Evolutionary conservation across 306 rosid species (phyloP).

Genomic region (Begonia fuchsioides): DNA sequence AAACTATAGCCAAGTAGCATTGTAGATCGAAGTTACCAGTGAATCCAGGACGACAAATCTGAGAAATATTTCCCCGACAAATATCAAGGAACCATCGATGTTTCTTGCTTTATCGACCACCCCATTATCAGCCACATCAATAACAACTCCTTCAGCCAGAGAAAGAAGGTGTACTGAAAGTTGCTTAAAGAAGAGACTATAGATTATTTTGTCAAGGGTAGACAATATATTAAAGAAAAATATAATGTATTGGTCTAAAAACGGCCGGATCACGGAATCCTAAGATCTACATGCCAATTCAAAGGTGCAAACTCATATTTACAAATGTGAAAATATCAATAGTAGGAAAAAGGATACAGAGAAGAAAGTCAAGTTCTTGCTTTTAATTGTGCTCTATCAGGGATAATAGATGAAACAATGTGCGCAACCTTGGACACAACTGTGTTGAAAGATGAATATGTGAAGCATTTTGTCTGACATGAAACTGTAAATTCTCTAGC

Average conservation of each 20-base stretch:
- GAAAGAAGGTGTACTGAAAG: slow-evolving; percentile 62
- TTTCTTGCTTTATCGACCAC: slow-evolving; percentile 12
- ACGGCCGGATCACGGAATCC: background rate
- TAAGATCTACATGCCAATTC: too few species aligned
- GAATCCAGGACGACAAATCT: slow-evolving; percentile 87
- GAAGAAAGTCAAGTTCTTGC: slow-evolving; percentile 50
- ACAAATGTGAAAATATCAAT: background rate
- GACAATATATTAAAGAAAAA: slow-evolving; percentile 7
- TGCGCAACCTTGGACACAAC: slow-evolving; percentile 52
- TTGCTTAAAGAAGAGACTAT: slow-evolving; percentile 70
- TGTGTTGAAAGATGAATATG: slow-evolving; percentile 19
- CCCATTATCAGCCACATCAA: slow-evolving; percentile 11
- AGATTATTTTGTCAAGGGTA: slow-evolving; percentile 38
- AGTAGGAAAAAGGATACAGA: slow-evolving; percentile 50
- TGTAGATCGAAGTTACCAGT: slow-evolving; percentile 43
- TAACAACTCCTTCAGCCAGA: slow-evolving; percentile 38
- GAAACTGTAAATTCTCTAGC: slow-evolving; percentile 56
- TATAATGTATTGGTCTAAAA: background rate
- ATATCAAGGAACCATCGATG: slow-evolving; percentile 34
- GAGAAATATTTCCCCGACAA: slow-evolving; percentile 78
- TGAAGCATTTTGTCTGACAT: slow-evolving; percentile 17
- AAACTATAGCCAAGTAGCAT: background rate
- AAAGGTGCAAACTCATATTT: background rate
- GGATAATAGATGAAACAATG: slow-evolving; percentile 68
- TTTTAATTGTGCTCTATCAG: slow-evolving; percentile 75